Conservation (phyloP, 495 filamentous ascomycete genomes). For the Penicillium alfredii region DNA sequence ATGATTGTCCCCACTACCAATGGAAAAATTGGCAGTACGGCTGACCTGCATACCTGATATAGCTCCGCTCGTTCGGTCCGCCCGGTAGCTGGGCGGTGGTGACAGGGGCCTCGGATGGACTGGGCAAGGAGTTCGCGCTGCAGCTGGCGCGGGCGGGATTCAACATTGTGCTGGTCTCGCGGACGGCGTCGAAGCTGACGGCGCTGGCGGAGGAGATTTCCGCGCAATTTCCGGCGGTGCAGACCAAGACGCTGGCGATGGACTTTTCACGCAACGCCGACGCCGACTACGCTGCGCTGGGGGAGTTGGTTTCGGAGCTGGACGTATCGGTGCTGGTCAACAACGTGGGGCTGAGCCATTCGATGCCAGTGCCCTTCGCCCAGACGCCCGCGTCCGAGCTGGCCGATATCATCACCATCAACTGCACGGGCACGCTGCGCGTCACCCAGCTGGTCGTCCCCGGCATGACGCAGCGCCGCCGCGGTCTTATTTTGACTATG, state of each 20-base stretch:
- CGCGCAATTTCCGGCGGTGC: constrained; percentile 52
- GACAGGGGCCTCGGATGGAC: constrained; percentile 92
- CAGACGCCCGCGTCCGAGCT: constrained; percentile 73
- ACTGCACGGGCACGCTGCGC: constrained; percentile 81
- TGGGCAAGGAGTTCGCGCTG: constrained; percentile 92
- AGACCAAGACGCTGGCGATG: constrained; percentile 77
- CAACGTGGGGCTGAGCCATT: constrained; percentile 93
- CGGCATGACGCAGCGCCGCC: constrained; percentile 72
- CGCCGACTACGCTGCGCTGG: constrained; percentile 68
- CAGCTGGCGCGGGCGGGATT: constrained; percentile 88
- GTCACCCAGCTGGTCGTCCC: constrained; percentile 81
- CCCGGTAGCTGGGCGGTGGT: constrained; percentile 92
- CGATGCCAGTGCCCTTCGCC: constrained; percentile 83
- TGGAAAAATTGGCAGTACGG: too few species aligned
- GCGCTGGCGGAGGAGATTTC: constrained; percentile 69
- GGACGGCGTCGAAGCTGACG: constrained; percentile 83
- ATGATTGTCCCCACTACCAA: constrained; percentile 21
- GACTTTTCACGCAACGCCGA: constrained; percentile 79
- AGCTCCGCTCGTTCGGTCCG: constrained; percentile 88
- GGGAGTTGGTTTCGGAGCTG: constrained; percentile 57
- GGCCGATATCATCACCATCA: constrained; percentile 85
- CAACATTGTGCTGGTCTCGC: constrained; percentile 89
- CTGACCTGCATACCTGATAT: not conserved
- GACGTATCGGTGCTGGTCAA: constrained; percentile 90
- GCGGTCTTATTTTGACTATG: constrained; percentile 93